Conservation (phyloP, 805 yeast species). For the Starmera pachycereana region DNA sequence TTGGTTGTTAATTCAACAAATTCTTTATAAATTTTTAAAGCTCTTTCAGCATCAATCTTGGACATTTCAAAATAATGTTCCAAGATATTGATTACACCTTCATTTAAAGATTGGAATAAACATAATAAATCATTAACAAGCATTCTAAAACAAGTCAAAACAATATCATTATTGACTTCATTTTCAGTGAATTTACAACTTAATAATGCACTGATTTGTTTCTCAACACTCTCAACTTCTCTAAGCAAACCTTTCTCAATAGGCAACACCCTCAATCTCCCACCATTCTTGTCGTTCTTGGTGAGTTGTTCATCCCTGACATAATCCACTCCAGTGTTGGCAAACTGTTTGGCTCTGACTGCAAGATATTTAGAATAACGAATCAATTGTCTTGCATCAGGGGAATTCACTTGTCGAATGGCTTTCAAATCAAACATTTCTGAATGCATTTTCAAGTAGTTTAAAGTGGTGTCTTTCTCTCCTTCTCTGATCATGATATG, state of each 20-base stretch:
- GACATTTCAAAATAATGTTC: slow-evolving; percentile 95
- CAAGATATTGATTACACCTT: slow-evolving; percentile 87
- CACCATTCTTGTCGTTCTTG: slow-evolving; percentile 37
- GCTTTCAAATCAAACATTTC: slow-evolving; percentile 39
- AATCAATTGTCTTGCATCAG: slow-evolving; percentile 46
- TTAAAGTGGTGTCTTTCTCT: slow-evolving; percentile 60
- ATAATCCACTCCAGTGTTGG: slow-evolving; percentile 57
- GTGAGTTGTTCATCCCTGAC: slow-evolving; percentile 57
- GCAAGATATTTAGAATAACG: slow-evolving; percentile 66
- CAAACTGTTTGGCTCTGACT: slow-evolving; percentile 60
- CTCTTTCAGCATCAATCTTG: slow-evolving; percentile 74
- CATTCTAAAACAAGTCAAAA: slow-evolving; percentile 76
- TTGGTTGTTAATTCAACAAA: slow-evolving; percentile 81
- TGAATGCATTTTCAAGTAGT: slow-evolving; percentile 41
- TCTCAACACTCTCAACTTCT: slow-evolving; percentile 77
- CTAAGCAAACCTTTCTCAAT: slow-evolving; percentile 75
- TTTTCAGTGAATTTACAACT: slow-evolving; percentile 66
- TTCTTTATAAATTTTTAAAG: slow-evolving; percentile 71
- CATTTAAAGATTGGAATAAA: slow-evolving; percentile 82
- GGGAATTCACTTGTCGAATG: slow-evolving; percentile 21
- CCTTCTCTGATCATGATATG: slow-evolving; percentile 95
- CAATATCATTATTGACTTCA: slow-evolving; percentile 77
- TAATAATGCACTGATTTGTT: slow-evolving; percentile 67
- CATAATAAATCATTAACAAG: slow-evolving; percentile 84
- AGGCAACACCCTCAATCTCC: slow-evolving; percentile 51